Conservation (phyloP, 192 early-diverging fungal species). For the Umbelopsis isabellina region DNA sequence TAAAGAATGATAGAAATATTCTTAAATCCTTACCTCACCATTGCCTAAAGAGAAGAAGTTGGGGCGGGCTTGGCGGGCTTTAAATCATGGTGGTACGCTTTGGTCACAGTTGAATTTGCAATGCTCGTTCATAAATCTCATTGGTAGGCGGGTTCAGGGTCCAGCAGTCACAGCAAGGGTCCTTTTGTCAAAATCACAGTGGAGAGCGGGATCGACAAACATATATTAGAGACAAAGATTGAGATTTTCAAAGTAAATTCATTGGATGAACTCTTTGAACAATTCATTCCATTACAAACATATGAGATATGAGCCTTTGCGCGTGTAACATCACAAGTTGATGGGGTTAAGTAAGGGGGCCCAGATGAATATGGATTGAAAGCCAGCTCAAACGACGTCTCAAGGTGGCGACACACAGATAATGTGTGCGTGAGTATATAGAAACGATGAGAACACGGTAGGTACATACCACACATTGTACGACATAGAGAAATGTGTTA, state of each 20-base stretch:
- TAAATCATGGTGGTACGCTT: background rate
- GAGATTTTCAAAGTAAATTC: no score
- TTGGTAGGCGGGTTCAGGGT: constrained; percentile 18
- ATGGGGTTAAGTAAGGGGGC: background rate
- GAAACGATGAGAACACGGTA: background rate
- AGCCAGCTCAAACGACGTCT: background rate
- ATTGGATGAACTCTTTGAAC: no score
- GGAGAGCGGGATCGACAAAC: background rate
- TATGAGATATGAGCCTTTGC: background rate
- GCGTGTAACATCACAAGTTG: constrained; percentile 7
- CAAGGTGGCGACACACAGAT: background rate
- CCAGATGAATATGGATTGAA: background rate
- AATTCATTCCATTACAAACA: no score
- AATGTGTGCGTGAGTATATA: constrained; percentile 3
- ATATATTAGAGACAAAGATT: background rate
- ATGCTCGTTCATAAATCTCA: background rate
- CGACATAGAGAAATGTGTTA: background rate
- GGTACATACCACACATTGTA: background rate
- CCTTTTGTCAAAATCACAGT: background rate
- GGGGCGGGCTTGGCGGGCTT: background rate
- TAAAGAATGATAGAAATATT: no score
- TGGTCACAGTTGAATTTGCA: no score
- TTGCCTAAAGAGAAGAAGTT: background rate
- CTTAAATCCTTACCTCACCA: no score
- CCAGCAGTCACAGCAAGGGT: constrained; percentile 23